Evolutionary conservation across 2,329 filamentous ascomycete genomes (phyloP), one percentile per base, ranked within the genome.

Genomic region (Curvularia eragrostidis): DNA sequence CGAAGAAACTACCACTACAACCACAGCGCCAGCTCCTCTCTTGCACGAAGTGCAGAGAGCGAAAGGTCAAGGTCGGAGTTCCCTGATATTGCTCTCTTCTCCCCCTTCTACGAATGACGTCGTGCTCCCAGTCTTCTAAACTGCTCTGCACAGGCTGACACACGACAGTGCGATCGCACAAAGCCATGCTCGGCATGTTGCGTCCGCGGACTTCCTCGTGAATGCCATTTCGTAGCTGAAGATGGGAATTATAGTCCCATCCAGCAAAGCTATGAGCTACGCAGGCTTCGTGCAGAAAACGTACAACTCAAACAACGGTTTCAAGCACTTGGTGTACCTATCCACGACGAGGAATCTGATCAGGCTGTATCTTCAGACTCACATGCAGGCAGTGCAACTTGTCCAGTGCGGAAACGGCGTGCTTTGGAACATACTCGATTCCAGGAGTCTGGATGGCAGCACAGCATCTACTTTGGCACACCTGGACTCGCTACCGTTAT

Each of bases 111-210:
- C 9, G 19, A 3, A 43, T 10, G 1, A 15, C 26, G 44, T 15
- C 18, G 15, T 2, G 28, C 12, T 24, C 3, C 5, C 5, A 1
- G 13, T 3, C 24, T n/a, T 10, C 26, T 15, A 28, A 13, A 15
- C 2, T 7, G 8, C 18, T 7, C 3, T 39, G 23, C 2, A 44
- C 1, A 32, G 51, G 39, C 52, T 55, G 18, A 55, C 18, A 9
- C 12, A 43, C 7, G 13, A 41, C 18, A 81, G 79, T 82, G 80
- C 61, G 80, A 82, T 72, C 78, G 80, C 51, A 82, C 78, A 39
- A 81, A 81, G 62, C 80, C 80, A 44, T 82, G 80, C 66, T 79
- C 78, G 21, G 79, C 80, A 41, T 82, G 80, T 61, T 82, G 80
- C 64, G 79, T 79, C 46, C 75, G 80, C 54, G 80, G 80, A 12